Percentiles rank a stretch among this genome's conserved stretches.
Conservation (phyloP, 1,139 yeast species). For the Protomyces inouyei region DNA sequence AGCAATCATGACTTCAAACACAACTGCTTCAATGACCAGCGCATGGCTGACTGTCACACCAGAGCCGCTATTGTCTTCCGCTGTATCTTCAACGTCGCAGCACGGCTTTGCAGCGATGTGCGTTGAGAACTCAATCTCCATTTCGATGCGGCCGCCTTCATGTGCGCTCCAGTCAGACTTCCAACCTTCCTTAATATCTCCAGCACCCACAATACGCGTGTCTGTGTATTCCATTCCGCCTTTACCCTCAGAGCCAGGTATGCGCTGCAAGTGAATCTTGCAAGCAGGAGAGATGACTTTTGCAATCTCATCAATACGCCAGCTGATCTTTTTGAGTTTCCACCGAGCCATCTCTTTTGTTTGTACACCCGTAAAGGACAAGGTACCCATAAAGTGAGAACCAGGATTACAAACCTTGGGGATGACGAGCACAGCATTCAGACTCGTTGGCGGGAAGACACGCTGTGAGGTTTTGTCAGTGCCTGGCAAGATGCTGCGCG, state of each 20-base stretch:
- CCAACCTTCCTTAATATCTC: slow-evolving; percentile 88
- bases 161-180: slow-evolving; percentile 67
- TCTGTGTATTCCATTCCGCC: slow-evolving; percentile 61
- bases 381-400: slow-evolving; percentile 74
- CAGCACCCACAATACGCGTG: slow-evolving; percentile 63
- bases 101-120: slow-evolving; percentile 44
- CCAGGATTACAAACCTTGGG: slow-evolving; percentile 90
- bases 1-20: slow-evolving; percentile 72
- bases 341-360: slow-evolving; percentile 58
- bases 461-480: slow-evolving; percentile 82
- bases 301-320: slow-evolving; percentile 85
- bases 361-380: slow-evolving; percentile 73
- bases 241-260: slow-evolving; percentile 31
- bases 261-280: slow-evolving; percentile 44
- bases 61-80: slow-evolving; percentile 50
- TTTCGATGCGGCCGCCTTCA: slow-evolving; percentile 33
- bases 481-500: slow-evolving; percentile 73
- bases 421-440: slow-evolving; percentile 75
- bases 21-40: slow-evolving; percentile 78
- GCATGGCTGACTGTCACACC: slow-evolving; percentile 72
- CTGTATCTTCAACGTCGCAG: slow-evolving; percentile 52
- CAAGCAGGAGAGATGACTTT: slow-evolving; percentile 60
- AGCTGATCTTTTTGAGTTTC: slow-evolving; percentile 83
- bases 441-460: slow-evolving; percentile 92
- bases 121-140: slow-evolving; percentile 35